Percentiles rank a stretch among this genome's conserved stretches.
These are phyloP conservation scores for Tuctoria greenei DNA, from an alignment of 176 grass and related monocot genomes.

Conservation along the genomic window DNA sequence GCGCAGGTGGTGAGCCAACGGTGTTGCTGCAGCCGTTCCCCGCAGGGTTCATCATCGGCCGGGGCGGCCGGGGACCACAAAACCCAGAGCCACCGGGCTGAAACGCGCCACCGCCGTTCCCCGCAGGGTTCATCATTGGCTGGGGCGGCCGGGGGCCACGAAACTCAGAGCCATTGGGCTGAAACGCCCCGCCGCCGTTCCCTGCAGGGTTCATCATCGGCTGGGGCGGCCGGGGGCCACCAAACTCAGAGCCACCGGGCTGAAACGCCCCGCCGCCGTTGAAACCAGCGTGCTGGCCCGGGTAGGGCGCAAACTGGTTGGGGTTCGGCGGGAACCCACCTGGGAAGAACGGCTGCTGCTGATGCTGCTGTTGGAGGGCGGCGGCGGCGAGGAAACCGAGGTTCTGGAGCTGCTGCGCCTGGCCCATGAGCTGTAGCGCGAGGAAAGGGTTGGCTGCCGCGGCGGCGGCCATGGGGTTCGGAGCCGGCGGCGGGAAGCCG, in stretches of 20 bases:
- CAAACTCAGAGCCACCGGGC: conserved; percentile 13
- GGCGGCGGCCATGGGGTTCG: conserved; percentile 36
- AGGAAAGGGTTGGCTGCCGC: conserved; percentile 52
- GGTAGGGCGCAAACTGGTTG: conserved; percentile 40
- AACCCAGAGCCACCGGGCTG: conserved; percentile 17
- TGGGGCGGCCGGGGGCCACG: conserved; percentile 9
- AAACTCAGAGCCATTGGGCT: conserved; percentile 11
- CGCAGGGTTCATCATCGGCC: conserved; percentile 19
- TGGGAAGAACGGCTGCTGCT: conserved; percentile 23
- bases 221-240: conserved; percentile 10
- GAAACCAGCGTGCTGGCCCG: neutral
- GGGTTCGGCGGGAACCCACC: conserved; percentile 41
- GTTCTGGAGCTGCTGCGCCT: conserved; percentile 62
- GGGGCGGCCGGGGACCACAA: conserved; percentile 12
- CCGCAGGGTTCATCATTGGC: no score
- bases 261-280: conserved; percentile 35
- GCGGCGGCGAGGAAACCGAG: conserved; percentile 49
- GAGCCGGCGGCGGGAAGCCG: conserved; percentile 29
- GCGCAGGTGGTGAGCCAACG: neutral
- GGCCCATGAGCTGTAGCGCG: conserved; percentile 49
- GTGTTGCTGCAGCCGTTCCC: conserved; percentile 4
- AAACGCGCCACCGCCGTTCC: conserved; percentile 35
- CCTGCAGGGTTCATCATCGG: no score
- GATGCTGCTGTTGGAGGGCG: conserved; percentile 36
- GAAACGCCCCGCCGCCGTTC: conserved; percentile 35